Base-by-base conservation (phyloP, 169 alveolate genomes). In the Cardiosporidium cionae region DNA sequence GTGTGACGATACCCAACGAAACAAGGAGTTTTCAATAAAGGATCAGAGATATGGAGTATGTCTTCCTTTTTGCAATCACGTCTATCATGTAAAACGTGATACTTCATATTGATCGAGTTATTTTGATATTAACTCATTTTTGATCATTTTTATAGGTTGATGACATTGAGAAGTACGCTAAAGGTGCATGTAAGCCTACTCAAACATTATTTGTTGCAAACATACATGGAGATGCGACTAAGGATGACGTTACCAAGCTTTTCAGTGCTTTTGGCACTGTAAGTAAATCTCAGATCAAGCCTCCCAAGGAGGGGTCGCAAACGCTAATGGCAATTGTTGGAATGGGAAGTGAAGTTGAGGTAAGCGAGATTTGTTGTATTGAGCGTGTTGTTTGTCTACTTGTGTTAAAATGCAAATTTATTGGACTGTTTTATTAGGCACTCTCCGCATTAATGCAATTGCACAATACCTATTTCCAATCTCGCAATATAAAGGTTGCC, bases 181-280 rank as follows among this genome's bases (percentile, higher is more conserved):
- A 78, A 64, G 85, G 86, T 1, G 86, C 87, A 4, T 84, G 90
- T 72, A 77, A 37, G 23, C 90, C 90, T 7, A 84, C 90, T 3
- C 70, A 73, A 58, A 81, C 88, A 23, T 35, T 81, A 22, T 84
- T 84, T 52, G 76, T 84, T 66, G 83, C 90, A n/a, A 81, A 80
- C 65, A 65, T 84, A 3, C 69, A 75, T 32, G 86, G 78, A 32
- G 81, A 52, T 16, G 86, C 83, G 0, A 67, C 77, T 6, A 84
- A 83, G 29, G 86, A 84, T 32, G 82, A 80, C 35, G 62, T 84
- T 53, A 34, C 44, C 29, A 68, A 54, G 27, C 54, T 84, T 22
- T 69, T 84, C 72, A 81, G 31, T 27, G 69, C 71, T 36, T 69
- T 72, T 33, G 90, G 84, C 6, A 68, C 65, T 35, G 86, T 84